Evolutionary conservation across 2,329 filamentous ascomycete genomes (phyloP).

Genomic region (Aspergillus transmontanensis): DNA sequence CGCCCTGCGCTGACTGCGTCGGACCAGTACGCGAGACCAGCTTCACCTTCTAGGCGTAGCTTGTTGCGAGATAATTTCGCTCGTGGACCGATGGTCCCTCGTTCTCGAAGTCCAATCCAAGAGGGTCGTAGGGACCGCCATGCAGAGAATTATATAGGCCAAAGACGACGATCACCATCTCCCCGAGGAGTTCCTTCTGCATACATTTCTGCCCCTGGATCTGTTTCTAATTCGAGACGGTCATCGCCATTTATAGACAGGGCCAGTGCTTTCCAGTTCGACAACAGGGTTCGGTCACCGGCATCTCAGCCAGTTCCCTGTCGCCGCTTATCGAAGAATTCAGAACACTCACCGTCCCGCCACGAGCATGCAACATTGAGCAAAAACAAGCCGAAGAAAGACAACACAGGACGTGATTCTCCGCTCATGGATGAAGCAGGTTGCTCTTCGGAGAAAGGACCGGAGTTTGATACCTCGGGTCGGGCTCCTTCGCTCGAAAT

Average conservation of each 20-base stretch:
- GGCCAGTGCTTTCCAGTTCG: slow-evolving; percentile 42
- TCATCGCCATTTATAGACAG: slow-evolving; percentile 63
- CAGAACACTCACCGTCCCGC: slow-evolving; percentile 14
- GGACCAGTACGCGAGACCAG: slow-evolving; percentile 31
- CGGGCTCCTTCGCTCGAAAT: slow-evolving; percentile 8
- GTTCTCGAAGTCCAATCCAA: slow-evolving; percentile 58
- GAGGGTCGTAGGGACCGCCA: slow-evolving; percentile 52
- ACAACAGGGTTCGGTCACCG: slow-evolving; percentile 34
- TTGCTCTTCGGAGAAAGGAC: slow-evolving; percentile 6
- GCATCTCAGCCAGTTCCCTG: slow-evolving; percentile 23
- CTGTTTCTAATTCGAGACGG: slow-evolving; percentile 60
- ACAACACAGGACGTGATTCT: slow-evolving; percentile 19
- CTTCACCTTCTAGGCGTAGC: slow-evolving; percentile 50
- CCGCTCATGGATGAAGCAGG: slow-evolving; percentile 20
- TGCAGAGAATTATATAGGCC: slow-evolving; percentile 48
- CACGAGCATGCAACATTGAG: slow-evolving; percentile 12
- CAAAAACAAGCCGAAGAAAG: slow-evolving; percentile 14
- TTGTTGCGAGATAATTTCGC: slow-evolving; percentile 33
- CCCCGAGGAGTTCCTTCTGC: slow-evolving; percentile 46
- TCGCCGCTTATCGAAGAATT: slow-evolving; percentile 25
- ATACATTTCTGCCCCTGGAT: slow-evolving; percentile 56
- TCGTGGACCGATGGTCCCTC: slow-evolving; percentile 44
- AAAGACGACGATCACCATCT: slow-evolving; percentile 58
- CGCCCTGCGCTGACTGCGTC: slow-evolving; percentile 31
- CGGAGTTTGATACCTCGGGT: slow-evolving; percentile 17